Conservation (phyloP, 2,329 filamentous ascomycete genomes). For the Claviceps citrina region DNA sequence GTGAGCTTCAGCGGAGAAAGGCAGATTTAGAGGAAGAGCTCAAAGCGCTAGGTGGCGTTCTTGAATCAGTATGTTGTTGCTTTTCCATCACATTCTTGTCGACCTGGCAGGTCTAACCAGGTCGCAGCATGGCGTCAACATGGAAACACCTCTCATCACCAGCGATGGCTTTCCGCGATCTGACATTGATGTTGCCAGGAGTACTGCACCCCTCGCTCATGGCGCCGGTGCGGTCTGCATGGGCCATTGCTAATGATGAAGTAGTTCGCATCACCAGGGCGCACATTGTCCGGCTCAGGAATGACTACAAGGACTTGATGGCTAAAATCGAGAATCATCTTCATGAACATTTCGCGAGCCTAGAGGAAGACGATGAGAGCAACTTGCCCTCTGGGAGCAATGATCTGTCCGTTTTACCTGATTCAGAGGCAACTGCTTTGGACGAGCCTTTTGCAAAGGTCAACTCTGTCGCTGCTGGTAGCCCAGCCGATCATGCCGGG, state of each 20-base stretch:
- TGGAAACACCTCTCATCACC: constrained; percentile 78
- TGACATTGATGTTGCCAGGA: constrained; percentile 90
- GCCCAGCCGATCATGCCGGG: constrained; percentile 72
- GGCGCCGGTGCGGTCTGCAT: not conserved
- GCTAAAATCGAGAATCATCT: constrained; percentile 64
- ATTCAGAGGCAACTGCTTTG: constrained; percentile 14
- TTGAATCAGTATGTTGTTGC: constrained; percentile 62
- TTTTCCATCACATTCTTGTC: not conserved
- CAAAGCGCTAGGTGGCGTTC: constrained; percentile 64
- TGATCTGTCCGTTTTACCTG: constrained; percentile 16
- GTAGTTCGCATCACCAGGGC: constrained; percentile 83
- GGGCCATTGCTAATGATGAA: constrained; percentile 7
- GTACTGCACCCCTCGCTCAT: constrained; percentile 43
- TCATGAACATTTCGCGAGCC: constrained; percentile 75
- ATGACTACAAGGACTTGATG: constrained; percentile 91
- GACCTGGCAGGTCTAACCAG: constrained; percentile 9
- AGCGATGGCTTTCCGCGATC: constrained; percentile 82
- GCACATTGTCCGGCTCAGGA: constrained; percentile 74
- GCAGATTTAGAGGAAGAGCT: constrained; percentile 75
- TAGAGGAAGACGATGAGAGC: constrained; percentile 35
- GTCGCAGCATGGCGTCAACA: constrained; percentile 71
- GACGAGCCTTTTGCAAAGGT: constrained; percentile 63
- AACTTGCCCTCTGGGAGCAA: constrained; percentile 10
- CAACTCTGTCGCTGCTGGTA: constrained; percentile 61
- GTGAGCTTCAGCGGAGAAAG: constrained; percentile 72